Base-by-base conservation (phyloP, 2,329 filamentous ascomycete species). In the Dryadomyces quercivorus region DNA sequence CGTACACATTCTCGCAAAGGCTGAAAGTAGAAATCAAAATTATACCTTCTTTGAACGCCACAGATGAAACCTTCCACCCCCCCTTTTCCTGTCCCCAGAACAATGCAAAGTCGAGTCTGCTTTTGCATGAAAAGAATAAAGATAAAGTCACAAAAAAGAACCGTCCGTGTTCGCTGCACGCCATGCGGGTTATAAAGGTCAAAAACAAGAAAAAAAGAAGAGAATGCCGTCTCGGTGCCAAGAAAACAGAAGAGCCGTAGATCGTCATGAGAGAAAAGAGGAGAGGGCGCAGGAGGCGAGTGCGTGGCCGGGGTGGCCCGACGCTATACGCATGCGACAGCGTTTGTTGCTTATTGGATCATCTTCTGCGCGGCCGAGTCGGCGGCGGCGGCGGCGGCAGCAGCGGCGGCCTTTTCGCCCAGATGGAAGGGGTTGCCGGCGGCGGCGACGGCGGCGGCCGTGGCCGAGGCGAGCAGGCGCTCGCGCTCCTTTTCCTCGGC, bases 401-500 rank as follows among this genome's bases (percentile, higher is more conserved):
- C 26, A 21, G 5, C 16, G 22, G 9, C 31, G 18, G 26, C 20
- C 51, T 46, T 47, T 18, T 46, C 34, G 43, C 18, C n/a, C 9
- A 26, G 42, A 21, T 55, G 50, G 44, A 60, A 60, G 1, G 59
- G 58, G 53, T 59, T 60, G 20, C 57, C 57, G 8, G 59, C 59
- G 0, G 58, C 58, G 5, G 55, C 57, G 15, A 59, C 59, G 15
- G 58, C 59, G 2, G 59, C 55, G 3, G 52, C 56, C 6, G 58
- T 59, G 18, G 58, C 59, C 5, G 58, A 57, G n/a, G 55, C 50
- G 50, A 59, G 52, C 54, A 59, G 48, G 12, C 61, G 61, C 63
- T 79, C 75, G 58, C 80, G 76, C 66, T 88, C 85, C 68, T 83
- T 81, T 72, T 97, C 89, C 75, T 96, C 88, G 55, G 88, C 85